A percentile compares a stretch with the other conserved stretches of the same genome.
Evolutionary conservation across 148 eudicot species (phyloP).

Genomic region (Dianthus caryophyllus): DNA sequence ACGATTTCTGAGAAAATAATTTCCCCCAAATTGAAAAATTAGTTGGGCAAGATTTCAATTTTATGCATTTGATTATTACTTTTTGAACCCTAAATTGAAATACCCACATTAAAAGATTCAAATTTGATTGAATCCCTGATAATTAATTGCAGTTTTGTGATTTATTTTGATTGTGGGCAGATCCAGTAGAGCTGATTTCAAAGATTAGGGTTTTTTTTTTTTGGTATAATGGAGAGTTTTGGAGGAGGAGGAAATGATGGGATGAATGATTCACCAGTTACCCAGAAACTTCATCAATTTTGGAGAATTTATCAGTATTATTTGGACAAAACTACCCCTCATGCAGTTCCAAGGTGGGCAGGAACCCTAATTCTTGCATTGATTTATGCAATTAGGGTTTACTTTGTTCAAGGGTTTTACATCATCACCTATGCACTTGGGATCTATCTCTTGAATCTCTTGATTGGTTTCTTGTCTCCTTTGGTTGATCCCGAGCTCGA

Average conservation of each 20-base stretch:
- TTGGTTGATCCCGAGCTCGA: conserved; percentile 83
- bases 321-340: conserved; percentile 72
- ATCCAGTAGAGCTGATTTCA: conserved; percentile 26
- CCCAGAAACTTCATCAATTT: conserved; percentile 36
- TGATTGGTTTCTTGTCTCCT: conserved; percentile 77
- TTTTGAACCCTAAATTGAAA: background rate
- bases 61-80: background rate
- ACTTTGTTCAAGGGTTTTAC: conserved; percentile 69
- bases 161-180: conserved; percentile 20
- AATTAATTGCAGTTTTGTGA: background rate
- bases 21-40: background rate
- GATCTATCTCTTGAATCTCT: conserved; percentile 66
- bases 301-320: conserved; percentile 58
- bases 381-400: conserved; percentile 53
- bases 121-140: background rate
- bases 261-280: conserved; percentile 32
- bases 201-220: conserved; percentile 26
- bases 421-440: conserved; percentile 71
- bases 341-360: conserved; percentile 66
- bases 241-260: conserved; percentile 34
- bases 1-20: background rate
- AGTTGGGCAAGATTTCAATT: background rate
- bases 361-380: conserved; percentile 44
- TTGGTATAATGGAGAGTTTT: conserved; percentile 47
- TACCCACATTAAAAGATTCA: conserved; percentile 21